Evolutionary conservation across 1,284 basidiomycete genomes (phyloP), one percentile per base, ranked within the genome.

Genomic region (Vanrija pseudolonga): DNA sequence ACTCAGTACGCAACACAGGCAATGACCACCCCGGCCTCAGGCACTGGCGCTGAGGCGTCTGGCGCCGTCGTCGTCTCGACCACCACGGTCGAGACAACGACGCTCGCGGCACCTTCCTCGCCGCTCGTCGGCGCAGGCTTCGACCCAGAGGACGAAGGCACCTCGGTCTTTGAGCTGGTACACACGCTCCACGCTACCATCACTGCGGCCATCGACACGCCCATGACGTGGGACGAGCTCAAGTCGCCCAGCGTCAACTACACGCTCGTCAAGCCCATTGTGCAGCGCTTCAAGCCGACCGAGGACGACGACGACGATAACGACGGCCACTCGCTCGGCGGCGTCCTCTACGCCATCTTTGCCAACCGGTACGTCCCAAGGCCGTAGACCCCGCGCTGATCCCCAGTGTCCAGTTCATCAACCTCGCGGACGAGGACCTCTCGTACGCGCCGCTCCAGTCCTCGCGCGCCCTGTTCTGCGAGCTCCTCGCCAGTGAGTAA

Each of bases 171-270:
- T 46, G 38, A 44, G 9, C 63, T 77, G 40, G 71, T 76, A 18
- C 76, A 75, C 55, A 61, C 66, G 7, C 55, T 77, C 4, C 69
- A 73, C 56, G 47, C 65, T 17, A 57, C 56, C 17, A 61, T 68
- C 47, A 60, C 47, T 38, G 48, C 48, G 46, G 61, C 47, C 23
- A 65, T 74, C 86, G 90, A 93, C 67, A 84, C 84, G 45, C 82
- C 87, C 6, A 72, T 93, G 48, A 85, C 82, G 52, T 92, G 89
- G 90, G 89, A 90, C 15, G 87, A 90, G 67, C 79, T 90, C 50
- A 86, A 84, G 15, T 86, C 89, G 0, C 85, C 89, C 2, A 88
- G 91, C 63, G 82, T 94, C 76, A 89, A 90, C 68, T 90, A 90
- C 64, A 82, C 87, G 6, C 79, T 92, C 50, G 84, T 92, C 24